Conservation (phyloP, 2,329 filamentous ascomycete species). For the Metarhizium sp. region DNA sequence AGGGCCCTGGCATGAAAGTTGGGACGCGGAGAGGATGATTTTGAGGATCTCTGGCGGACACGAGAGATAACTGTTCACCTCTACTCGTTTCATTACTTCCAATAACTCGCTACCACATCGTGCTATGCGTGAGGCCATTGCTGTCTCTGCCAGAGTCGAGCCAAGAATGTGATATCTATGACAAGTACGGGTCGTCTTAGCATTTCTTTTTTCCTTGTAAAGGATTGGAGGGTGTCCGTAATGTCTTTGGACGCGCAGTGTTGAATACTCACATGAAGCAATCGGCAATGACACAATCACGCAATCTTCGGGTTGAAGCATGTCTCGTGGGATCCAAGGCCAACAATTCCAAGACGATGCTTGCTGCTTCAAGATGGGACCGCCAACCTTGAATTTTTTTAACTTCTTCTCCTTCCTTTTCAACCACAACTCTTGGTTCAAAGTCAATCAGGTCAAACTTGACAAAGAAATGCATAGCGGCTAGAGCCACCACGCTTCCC, state of each 20-base stretch:
- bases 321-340: constrained; percentile 17
- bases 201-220: neutral
- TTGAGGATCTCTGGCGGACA: constrained; percentile 33
- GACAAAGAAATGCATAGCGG: constrained; percentile 41
- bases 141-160: constrained; percentile 26
- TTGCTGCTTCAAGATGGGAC: constrained; percentile 35
- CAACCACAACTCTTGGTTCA: constrained; percentile 17
- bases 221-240: neutral
- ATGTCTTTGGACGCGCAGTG: no score
- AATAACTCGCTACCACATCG: constrained; percentile 28
- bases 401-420: constrained; percentile 12
- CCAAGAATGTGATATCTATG: constrained; percentile 31
- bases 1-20: constrained; percentile 29
- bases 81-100: constrained; percentile 30
- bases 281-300: constrained; percentile 38
- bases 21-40: constrained; percentile 34
- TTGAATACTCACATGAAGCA: constrained; percentile 32
- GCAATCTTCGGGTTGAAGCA: constrained; percentile 24
- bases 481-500: constrained; percentile 34
- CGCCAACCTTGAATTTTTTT: constrained; percentile 27
- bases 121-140: constrained; percentile 28
- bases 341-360: constrained; percentile 29
- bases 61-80: constrained; percentile 32
- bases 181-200: neutral
- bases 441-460: constrained; percentile 42